Conservation (phyloP, 345 rosid species). For the Psidium friedrichsthalianum region DNA sequence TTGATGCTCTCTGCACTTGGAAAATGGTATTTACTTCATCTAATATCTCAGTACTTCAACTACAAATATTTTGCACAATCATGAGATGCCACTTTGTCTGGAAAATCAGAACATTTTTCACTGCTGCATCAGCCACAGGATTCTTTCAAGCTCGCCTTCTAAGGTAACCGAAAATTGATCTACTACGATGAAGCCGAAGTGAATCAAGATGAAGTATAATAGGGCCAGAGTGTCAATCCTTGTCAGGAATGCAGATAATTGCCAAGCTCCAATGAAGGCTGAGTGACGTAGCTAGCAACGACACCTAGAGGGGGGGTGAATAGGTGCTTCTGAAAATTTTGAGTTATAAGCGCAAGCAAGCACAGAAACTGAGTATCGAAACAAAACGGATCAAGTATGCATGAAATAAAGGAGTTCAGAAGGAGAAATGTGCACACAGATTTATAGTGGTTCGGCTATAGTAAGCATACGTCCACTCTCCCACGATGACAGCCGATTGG, state of each 20-base stretch:
- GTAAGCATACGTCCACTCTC: too few species aligned
- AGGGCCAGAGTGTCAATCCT: constrained; percentile 67
- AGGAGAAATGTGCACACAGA: too few species aligned
- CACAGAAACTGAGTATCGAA: too few species aligned
- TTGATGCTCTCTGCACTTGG: not conserved
- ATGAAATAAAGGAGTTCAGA: too few species aligned
- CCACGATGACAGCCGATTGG: too few species aligned
- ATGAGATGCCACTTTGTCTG: not conserved
- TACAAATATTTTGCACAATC: not conserved
- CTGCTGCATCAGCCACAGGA: not conserved
- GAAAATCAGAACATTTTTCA: not conserved
- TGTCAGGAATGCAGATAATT: constrained; percentile 78
- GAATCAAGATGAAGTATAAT: constrained; percentile 90
- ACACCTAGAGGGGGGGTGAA: too few species aligned
- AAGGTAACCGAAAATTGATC: constrained; percentile 45
- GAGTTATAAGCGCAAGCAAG: too few species aligned
- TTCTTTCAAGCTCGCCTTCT: constrained; percentile 46
- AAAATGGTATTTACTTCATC: not conserved
- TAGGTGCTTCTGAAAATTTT: too few species aligned
- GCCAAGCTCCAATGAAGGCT: constrained; percentile 97
- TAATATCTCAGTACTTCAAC: not conserved
- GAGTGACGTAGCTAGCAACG: too few species aligned
- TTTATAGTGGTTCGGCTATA: too few species aligned
- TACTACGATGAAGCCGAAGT: constrained; percentile 58
- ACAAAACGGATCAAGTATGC: too few species aligned